These are phyloP conservation scores for Ogataea zsoltii DNA, from an alignment of 805 yeast genomes.

Conservation along the genomic window DNA sequence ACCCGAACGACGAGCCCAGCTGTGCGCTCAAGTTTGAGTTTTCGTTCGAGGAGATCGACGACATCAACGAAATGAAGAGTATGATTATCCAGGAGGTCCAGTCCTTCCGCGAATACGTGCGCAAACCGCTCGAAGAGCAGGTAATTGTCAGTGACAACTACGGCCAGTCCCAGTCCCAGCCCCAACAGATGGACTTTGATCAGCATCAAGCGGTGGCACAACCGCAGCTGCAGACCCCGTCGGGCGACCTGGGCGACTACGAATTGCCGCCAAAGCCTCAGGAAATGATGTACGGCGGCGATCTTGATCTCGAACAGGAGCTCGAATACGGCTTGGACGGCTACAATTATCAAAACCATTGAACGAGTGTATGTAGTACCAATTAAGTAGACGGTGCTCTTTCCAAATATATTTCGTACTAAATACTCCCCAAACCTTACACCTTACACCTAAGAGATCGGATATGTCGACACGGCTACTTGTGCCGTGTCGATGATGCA, in stretches of 20 bases:
- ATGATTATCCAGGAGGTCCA: constrained; percentile 81
- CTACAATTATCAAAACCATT: constrained; percentile 26
- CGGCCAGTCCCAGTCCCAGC: constrained; percentile 27
- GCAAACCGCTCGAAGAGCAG: constrained; percentile 66
- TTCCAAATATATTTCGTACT: no score
- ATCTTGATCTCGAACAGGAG: constrained; percentile 60
- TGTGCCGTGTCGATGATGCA: no score
- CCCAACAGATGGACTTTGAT: constrained; percentile 16
- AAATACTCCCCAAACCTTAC: no score
- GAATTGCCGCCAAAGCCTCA: constrained; percentile 67
- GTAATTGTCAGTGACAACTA: constrained; percentile 35
- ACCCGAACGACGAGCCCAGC: constrained; percentile 86
- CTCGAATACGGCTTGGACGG: constrained; percentile 70
- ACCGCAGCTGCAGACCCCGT: constrained; percentile 45
- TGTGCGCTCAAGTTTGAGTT: constrained; percentile 84
- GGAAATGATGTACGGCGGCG: constrained; percentile 40
- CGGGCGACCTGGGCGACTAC: constrained; percentile 44
- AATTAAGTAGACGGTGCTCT: no score
- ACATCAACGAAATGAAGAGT: constrained; percentile 68
- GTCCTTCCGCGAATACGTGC: constrained; percentile 74
- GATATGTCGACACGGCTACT: no score
- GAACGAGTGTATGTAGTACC: no score
- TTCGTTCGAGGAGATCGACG: constrained; percentile 82
- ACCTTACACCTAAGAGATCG: no score
- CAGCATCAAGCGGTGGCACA: no score